A percentile compares a stretch with the other conserved stretches of the same genome.
Conservation (phyloP, 2,329 filamentous ascomycete genomes). For the Metarhizium sp. region DNA sequence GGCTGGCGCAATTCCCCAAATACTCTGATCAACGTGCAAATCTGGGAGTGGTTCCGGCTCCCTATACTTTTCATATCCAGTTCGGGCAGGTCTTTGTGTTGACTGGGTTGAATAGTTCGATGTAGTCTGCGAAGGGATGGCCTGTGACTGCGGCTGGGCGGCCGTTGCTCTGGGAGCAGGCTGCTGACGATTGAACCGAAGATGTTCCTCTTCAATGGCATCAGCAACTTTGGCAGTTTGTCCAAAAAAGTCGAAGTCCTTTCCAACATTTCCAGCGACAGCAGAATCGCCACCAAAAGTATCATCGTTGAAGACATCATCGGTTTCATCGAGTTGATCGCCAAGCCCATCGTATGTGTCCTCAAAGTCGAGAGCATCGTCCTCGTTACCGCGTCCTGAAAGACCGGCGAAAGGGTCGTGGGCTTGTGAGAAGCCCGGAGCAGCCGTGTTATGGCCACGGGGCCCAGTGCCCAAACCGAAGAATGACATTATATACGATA, state of each 20-base stretch:
- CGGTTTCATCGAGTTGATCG: constrained; percentile 80
- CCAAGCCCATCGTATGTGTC: constrained; percentile 95
- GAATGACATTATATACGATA: constrained; percentile 62
- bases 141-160: constrained; percentile 24
- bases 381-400: constrained; percentile 51
- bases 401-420: constrained; percentile 85
- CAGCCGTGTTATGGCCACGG: constrained; percentile 52
- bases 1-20: constrained; percentile 70
- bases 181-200: constrained; percentile 69
- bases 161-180: constrained; percentile 36
- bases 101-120: constrained; percentile 29
- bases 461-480: constrained; percentile 71
- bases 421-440: constrained; percentile 72
- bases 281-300: constrained; percentile 58
- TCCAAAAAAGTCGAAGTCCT: constrained; percentile 96
- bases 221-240: constrained; percentile 79
- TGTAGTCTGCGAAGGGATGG: constrained; percentile 18
- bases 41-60: constrained; percentile 79
- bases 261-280: constrained; percentile 53
- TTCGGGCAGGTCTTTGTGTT: constrained; percentile 53
- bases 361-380: constrained; percentile 68
- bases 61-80: constrained; percentile 87
- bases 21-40: constrained; percentile 82
- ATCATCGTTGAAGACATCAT: constrained; percentile 94
- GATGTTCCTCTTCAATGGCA: constrained; percentile 84